Base-by-base conservation (phyloP, 305 asterid species). In the Fraxinus sp. region DNA sequence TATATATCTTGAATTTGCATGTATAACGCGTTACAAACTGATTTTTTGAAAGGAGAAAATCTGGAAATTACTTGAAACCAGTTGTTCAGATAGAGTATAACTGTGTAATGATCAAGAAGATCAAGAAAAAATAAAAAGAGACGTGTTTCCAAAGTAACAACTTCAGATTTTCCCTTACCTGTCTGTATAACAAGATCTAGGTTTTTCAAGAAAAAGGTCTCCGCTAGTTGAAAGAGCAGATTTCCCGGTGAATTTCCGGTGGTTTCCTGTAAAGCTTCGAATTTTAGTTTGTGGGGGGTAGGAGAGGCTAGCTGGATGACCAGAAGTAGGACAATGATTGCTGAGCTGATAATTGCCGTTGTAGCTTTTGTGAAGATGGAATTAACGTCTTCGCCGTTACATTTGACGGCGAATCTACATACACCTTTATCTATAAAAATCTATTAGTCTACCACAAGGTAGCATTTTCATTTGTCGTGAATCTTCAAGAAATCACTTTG, bases 251-350 rank as follows among this genome's bases (percentile, higher is more conserved):
- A 10, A 4, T 26, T 68, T 26, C n/a, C 37, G 89, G 52, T 85
- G 85, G 32, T 81, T 87, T 85, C 89, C 89, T 86, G 87, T 83
- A 3, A 83, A 82, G 81, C 83, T 80, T 80, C 72, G 35, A 83
- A 76, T 7, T 75, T 30, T 7, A 55, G 52, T 81, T 5, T 1
- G 86, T 39, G 46, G 46, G 85, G 85, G 83, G 79, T 55, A 10
- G 22, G 83, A 26, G 81, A 87, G 32, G 88, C 70, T 84, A 88
- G 88, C 89, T 88, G 91, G 85, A 81, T 73, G 89, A 71, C 80
- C 78, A 79, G 82, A 78, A 68, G 83, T 78, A 84, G 91, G 90
- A 85, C 91, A 88, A 88, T 88, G 88, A 88, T 88, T 88, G 91
- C 46, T 35, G 79, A 86, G 74, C 73, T 86, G 84, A 86, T 86